Percentiles rank a stretch among this genome's conserved stretches.
Evolutionary conservation across 192 early-diverging fungal genomes (phyloP).

Genomic region (Lobosporangium transversale): DNA sequence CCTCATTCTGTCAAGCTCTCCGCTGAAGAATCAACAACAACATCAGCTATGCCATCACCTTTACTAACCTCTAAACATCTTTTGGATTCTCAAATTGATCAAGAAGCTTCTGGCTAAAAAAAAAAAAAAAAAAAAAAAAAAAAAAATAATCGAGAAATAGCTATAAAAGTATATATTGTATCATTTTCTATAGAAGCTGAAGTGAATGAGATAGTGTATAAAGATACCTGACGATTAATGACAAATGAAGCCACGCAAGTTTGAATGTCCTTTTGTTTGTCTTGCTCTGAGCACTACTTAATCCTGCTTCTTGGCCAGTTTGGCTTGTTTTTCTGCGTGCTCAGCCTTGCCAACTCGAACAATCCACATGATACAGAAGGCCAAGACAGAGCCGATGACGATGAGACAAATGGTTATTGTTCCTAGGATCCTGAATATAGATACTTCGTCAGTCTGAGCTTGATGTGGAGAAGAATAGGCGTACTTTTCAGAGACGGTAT

Average conservation of each 20-base stretch:
- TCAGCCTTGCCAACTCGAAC: conserved; percentile 39
- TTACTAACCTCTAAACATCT: background rate
- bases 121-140: no score
- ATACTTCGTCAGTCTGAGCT: conserved; percentile 11
- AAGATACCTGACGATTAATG: no score
- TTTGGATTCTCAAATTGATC: no score
- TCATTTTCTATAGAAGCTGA: no score
- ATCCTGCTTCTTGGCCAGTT: conserved; percentile 10
- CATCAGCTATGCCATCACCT: conserved; percentile 6
- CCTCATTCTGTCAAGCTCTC: conserved; percentile 59
- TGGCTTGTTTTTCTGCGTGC: conserved; percentile 22
- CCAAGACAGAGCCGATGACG: conserved; percentile 14
- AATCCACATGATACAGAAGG: conserved; percentile 30
- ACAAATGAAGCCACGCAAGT: no score
- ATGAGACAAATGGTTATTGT: conserved; percentile 17
- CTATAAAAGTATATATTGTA: no score
- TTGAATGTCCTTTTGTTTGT: no score
- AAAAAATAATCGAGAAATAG: no score
- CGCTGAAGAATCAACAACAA: conserved; percentile 9
- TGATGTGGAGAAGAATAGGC: background rate
- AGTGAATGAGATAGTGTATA: no score
- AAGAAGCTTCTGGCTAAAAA: no score
- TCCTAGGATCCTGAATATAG: conserved; percentile 10
- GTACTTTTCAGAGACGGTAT: background rate
- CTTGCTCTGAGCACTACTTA: no score